These are phyloP conservation scores for Trametes coccinea DNA, from an alignment of 768 basidiomycete genomes.

Conservation along the genomic window DNA sequence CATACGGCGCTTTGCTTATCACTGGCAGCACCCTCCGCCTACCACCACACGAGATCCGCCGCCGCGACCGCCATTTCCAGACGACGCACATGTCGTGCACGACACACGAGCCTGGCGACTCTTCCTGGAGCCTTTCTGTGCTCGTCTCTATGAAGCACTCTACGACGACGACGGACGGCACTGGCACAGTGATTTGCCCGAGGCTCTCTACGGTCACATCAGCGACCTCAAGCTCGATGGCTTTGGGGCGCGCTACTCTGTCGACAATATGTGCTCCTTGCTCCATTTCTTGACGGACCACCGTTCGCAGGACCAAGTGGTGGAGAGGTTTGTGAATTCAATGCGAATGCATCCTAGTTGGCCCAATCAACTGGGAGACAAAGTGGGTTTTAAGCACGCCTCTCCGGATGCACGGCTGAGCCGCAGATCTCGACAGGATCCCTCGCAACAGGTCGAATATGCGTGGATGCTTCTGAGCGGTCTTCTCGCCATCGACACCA, in stretches of 20 bases:
- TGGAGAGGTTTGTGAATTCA: neutral
- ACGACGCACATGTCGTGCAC: neutral
- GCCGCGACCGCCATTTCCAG: conserved; percentile 1
- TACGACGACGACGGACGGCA: neutral
- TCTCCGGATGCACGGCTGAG: neutral
- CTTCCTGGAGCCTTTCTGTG: neutral
- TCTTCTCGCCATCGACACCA: conserved; percentile 7
- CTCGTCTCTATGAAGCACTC: neutral
- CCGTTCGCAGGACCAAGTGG: conserved; percentile 4
- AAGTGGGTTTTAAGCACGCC: neutral
- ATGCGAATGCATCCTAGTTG: conserved; percentile 1
- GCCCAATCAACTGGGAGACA: conserved; percentile 8
- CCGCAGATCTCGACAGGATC: neutral
- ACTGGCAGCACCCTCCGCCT: neutral
- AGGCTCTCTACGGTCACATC: neutral
- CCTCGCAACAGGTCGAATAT: conserved; percentile 3
- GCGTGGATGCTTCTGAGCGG: conserved; percentile 13
- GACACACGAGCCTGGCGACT: neutral
- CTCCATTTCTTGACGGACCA: neutral
- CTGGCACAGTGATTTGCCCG: neutral
- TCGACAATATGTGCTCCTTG: conserved; percentile 14
- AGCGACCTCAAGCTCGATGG: conserved; percentile 12
- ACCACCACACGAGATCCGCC: neutral
- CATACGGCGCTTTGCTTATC: too few relatives aligned
- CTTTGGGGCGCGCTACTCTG: conserved; percentile 6